Evolutionary conservation across 2,329 filamentous ascomycete genomes (phyloP), one percentile per base, ranked within the genome.

Genomic region (Dactylellina sp.): DNA sequence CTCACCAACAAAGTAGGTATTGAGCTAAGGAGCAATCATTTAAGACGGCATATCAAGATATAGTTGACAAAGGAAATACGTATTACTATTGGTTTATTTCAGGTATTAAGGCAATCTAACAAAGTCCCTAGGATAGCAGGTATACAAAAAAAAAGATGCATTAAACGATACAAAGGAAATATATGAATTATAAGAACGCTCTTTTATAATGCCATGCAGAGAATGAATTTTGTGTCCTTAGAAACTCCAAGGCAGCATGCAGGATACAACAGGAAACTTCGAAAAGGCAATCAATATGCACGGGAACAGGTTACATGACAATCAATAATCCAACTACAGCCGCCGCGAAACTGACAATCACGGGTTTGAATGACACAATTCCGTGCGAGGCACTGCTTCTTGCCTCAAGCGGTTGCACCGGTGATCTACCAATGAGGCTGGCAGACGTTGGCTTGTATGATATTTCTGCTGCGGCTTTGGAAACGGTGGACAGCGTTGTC

Each of bases 401-500:
- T 7, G 22, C 44, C 24, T 66, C 62, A 1, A 59, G 16, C 12
- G 42, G 50, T 28, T 57, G 62, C 5, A 46, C 49, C 18, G 53
- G 7, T 2, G 37, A 7, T 44, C 46, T 55, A 2, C 37, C 40
- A 5, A 40, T 22, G 7, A 56, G 56, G 7, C 7, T 50, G 25
- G 20, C 35, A 11, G 25, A 24, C 7, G 47, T 56, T 25, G 70
- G 70, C 7, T 24, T 16, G n/a, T 74, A 74, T 2, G 22, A 42
- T 5, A 28, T 24, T n/a, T 12, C 9, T 4, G 52, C 53, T 20
- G 16, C 16, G 11, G 35, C 32, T 16, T 25, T 60, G 7, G 40
- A 42, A 5, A 44, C 18, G 3, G 56, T 66, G 4, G 56, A 56
- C 7, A 74, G 24, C 18, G 70, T 74, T 11, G 70, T 74, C 18